Percentiles rank a stretch among this genome's conserved stretches.
phyloP scores from a whole-genome alignment of 73 alveolate species.

The Effrenium voratum region DNA sequence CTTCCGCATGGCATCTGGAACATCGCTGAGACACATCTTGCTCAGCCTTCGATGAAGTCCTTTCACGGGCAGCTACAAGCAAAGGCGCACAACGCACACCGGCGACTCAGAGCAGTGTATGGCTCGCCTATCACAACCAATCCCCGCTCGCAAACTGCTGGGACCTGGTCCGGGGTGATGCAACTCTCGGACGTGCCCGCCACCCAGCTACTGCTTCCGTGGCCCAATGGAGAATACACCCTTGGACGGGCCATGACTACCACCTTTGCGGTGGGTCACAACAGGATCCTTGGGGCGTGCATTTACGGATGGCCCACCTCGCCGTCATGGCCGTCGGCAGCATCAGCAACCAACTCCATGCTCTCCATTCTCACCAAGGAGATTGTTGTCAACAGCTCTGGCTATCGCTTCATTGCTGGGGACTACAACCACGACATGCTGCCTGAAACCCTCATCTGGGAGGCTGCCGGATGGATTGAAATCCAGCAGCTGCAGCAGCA shows the following conservation, averaged over 20 bases:
- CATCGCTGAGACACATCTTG: slow-evolving; percentile 8
- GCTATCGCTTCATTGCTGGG: background rate
- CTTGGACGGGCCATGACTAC: background rate
- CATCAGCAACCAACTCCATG: background rate
- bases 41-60: too few species aligned
- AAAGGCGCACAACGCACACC: background rate
- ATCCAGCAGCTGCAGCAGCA: background rate
- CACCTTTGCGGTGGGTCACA: background rate
- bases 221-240: background rate
- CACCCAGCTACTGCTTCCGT: background rate
- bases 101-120: background rate
- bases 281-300: background rate
- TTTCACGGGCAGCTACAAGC: background rate
- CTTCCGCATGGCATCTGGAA: background rate
- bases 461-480: background rate
- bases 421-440: background rate
- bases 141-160: background rate
- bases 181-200: background rate
- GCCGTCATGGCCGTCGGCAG: background rate
- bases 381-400: background rate
- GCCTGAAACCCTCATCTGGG: background rate
- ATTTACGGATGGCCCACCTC: background rate
- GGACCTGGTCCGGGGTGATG: background rate
- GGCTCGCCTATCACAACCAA: background rate
- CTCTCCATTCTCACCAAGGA: background rate